These are phyloP conservation scores for Silene vulgaris DNA, from an alignment of 179 eudicot species.

Conservation along the genomic window DNA sequence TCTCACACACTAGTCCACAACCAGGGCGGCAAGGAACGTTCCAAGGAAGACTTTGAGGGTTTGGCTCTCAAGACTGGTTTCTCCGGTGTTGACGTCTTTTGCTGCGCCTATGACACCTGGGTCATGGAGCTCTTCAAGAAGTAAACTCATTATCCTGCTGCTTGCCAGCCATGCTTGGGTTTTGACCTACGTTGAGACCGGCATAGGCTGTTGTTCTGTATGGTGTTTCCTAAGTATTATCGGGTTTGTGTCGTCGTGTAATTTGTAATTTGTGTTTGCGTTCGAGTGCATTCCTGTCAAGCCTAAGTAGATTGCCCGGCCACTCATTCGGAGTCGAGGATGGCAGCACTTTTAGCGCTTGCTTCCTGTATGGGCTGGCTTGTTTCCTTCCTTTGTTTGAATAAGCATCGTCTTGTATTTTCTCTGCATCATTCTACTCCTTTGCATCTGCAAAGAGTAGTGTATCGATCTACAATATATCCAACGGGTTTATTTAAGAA, in stretches of 20 bases:
- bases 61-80: constrained; percentile 40
- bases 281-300: constrained; percentile 7
- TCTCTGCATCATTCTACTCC: neutral
- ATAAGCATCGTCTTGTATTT: neutral
- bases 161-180: neutral
- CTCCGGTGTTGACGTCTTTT: constrained; percentile 18
- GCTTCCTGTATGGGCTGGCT: constrained; percentile 8
- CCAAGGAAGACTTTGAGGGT: constrained; percentile 32
- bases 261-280: neutral
- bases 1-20: constrained; percentile 26
- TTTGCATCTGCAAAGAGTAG: neutral
- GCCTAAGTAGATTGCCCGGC: neutral
- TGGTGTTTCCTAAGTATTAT: neutral
- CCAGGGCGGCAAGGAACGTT: constrained; percentile 46
- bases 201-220: neutral
- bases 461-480: neutral
- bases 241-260: neutral
- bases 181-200: neutral
- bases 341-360: constrained; percentile 12
- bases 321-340: neutral
- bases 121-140: constrained; percentile 43
- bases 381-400: neutral
- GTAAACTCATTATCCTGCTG: neutral
- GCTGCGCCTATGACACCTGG: constrained; percentile 26
- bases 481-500: neutral